Percentiles rank a stretch among this genome's conserved stretches.
Evolutionary conservation across 768 basidiomycete species (phyloP).

Genomic region (Pleurotus tuoliensis): DNA sequence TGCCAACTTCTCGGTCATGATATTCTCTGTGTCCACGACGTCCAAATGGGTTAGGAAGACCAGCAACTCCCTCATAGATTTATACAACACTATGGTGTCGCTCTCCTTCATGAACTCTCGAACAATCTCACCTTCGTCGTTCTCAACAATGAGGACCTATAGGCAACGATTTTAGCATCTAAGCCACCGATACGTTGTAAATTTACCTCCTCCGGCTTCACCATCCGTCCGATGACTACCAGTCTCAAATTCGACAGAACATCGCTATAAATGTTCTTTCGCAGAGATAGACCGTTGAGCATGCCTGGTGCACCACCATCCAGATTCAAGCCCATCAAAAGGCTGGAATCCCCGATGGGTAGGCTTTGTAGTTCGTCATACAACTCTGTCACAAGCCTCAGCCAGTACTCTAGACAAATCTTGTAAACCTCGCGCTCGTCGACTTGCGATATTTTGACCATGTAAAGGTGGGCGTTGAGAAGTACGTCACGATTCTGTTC

Average conservation of each 20-base stretch:
- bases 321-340: constrained; percentile 87
- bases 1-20: constrained; percentile 93
- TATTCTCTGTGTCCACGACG: constrained; percentile 92
- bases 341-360: constrained; percentile 80
- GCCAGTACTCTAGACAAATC: constrained; percentile 98
- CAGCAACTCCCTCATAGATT: constrained; percentile 95
- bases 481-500: constrained; percentile 87
- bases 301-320: constrained; percentile 64
- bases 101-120: constrained; percentile 99
- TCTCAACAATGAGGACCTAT: constrained; percentile 96
- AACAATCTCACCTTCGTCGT: constrained; percentile 99
- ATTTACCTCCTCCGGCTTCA: constrained; percentile 95
- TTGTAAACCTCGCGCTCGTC: constrained; percentile 99
- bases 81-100: constrained; percentile 98
- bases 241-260: constrained; percentile 90
- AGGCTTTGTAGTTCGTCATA: constrained; percentile 96
- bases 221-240: constrained; percentile 98
- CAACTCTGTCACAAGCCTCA: constrained; percentile 90
- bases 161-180: constrained; percentile 6
- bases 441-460: constrained; percentile 97
- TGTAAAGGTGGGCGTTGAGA: constrained; percentile 94
- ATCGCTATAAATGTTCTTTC: constrained; percentile 95
- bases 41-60: constrained; percentile 98
- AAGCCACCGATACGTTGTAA: background rate
- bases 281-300: constrained; percentile 72